Conservation (phyloP, 202 grass and related monocot species). For the Schoenoplectus tabernaemontani region DNA sequence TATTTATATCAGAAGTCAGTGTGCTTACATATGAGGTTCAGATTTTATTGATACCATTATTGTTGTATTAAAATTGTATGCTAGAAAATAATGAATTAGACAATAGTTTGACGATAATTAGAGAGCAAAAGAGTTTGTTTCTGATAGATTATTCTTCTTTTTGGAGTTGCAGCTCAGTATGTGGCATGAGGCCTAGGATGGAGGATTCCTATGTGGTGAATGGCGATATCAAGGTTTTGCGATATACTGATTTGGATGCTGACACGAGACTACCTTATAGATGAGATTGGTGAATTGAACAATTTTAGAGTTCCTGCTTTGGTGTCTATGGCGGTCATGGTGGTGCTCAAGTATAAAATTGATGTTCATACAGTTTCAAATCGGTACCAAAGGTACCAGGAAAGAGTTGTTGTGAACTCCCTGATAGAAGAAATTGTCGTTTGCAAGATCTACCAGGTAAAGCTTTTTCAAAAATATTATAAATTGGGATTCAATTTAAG, state of each 20-base stretch:
- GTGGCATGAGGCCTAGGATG: conserved; percentile 46
- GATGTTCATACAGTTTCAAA: background rate
- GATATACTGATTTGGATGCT: conserved; percentile 61
- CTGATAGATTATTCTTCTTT: conserved; percentile 37
- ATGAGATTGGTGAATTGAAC: conserved; percentile 38
- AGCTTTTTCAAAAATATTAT: background rate
- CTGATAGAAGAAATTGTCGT: background rate
- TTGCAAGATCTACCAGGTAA: background rate
- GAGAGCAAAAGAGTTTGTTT: conserved; percentile 34
- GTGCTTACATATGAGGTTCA: background rate
- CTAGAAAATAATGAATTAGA: background rate
- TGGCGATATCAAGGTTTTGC: conserved; percentile 43
- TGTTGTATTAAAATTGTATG: too few species aligned
- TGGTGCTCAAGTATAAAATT: conserved; percentile 36
- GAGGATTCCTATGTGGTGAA: conserved; percentile 44
- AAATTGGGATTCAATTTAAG: background rate
- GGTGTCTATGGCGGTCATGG: conserved; percentile 87
- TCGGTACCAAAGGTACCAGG: background rate
- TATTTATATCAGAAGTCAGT: background rate
- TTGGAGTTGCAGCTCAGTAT: conserved; percentile 51
- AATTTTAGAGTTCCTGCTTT: conserved; percentile 51
- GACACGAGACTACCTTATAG: conserved; percentile 28
- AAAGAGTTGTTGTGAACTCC: background rate
- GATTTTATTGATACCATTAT: background rate
- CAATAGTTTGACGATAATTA: background rate